Base-by-base conservation (phyloP, 257 asterid genomes). In the Salvia miltiorrhiza region DNA sequence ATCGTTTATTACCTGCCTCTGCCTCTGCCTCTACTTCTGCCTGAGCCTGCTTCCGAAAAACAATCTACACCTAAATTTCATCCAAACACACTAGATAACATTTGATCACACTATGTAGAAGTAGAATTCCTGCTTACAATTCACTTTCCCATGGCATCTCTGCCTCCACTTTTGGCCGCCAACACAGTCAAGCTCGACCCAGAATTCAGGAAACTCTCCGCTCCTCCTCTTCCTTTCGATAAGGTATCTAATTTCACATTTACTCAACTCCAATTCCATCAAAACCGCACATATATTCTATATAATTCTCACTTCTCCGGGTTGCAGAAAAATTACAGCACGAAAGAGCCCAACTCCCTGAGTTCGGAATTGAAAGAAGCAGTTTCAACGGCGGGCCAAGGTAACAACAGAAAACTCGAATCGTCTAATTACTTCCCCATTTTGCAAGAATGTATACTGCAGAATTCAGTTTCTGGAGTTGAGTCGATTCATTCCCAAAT, bases 91-190 rank as follows among this genome's bases (percentile, higher is more conserved):
- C 26, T 66, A 82, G 93, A 87, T 87, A 80, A 77, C 37, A 53
- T 48, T 40, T 49, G 73, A 70, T 72, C 76, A 52, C 67, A 19
- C 33, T 8, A 35, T 9, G 12, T 53, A 2, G 53, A 60, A 66
- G 68, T 64, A 71, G 70, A 30, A 39, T 66, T 67, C 73, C 41
- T 39, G 43, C 39, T 3, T 26, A 8, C 61, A 21, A 4, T 54
- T 65, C 52, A 55, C 20, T 49, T 76, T 72, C 63, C 63, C 73
- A 92, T 92, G 98, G 97, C 98, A n/a, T 86, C 97, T 58, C 78
- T 92, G 78, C 94, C 94, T 35, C 83, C 93, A 17, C 80, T 81
- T 65, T 78, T 72, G 53, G 80, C 81, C 67, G 84, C 77, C 80
- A 85, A 71, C 87, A 59, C 86, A 40, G 75, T 88, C 83, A 89